These are phyloP conservation scores for Xylaria sp. DNA, from an alignment of 2,329 filamentous ascomycete species.

Conservation along the genomic window DNA sequence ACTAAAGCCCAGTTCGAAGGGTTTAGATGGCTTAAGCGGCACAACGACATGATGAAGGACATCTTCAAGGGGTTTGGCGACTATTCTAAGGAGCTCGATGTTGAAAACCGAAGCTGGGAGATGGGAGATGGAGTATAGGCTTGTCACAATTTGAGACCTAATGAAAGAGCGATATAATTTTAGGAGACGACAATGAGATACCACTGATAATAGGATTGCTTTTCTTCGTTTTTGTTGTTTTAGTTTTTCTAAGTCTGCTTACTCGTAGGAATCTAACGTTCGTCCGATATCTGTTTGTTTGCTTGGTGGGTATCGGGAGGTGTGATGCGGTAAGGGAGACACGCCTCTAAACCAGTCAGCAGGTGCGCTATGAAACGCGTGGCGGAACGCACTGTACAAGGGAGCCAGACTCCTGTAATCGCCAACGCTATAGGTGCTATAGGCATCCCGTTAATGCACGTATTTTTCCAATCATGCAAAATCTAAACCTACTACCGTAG, in stretches of 20 bases:
- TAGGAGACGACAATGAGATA: background rate
- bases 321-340: background rate
- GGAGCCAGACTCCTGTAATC: background rate
- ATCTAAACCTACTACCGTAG: too few species aligned
- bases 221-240: background rate
- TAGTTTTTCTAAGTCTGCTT: too few species aligned
- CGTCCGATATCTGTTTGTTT: too few species aligned
- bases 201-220: background rate
- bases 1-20: constrained; percentile 43
- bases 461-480: background rate
- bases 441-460: too few species aligned
- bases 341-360: background rate
- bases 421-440: background rate
- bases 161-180: background rate
- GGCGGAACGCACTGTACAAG: background rate
- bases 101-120: constrained; percentile 38
- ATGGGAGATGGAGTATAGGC: constrained; percentile 29
- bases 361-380: too few species aligned
- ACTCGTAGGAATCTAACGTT: too few species aligned
- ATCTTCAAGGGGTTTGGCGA: constrained; percentile 37
- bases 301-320: too few species aligned
- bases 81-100: constrained; percentile 35
- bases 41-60: constrained; percentile 29
- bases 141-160: background rate
- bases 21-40: constrained; percentile 34